phyloP scores from a whole-genome alignment of 805 yeast genomes.

The Kluyveromyces nonfermentans region DNA sequence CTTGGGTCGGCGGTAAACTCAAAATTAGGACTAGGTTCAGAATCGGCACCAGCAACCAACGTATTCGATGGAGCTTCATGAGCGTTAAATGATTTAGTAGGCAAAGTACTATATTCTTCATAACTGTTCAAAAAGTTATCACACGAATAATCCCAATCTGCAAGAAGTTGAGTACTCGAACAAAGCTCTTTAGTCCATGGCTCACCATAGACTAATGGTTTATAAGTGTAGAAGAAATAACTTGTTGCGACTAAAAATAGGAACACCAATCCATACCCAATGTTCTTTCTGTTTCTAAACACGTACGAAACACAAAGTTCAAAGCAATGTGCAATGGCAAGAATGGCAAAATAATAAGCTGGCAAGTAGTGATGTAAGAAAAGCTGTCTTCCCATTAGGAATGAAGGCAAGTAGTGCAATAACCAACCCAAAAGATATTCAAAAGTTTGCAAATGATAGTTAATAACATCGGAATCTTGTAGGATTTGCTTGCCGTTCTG shows the following conservation, averaged over 20 bases:
- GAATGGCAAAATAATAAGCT: constrained; percentile 77
- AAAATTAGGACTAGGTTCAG: constrained; percentile 4
- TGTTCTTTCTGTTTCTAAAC: constrained; percentile 33
- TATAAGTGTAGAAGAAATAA: constrained; percentile 48
- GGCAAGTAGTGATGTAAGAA: constrained; percentile 93
- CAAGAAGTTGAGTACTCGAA: constrained; percentile 44
- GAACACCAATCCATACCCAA: constrained; percentile 38
- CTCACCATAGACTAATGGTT: constrained; percentile 69
- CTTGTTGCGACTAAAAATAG: constrained; percentile 41
- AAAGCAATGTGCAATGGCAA: constrained; percentile 62
- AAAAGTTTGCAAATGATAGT: constrained; percentile 55
- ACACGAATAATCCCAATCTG: constrained; percentile 88
- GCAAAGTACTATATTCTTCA: constrained; percentile 19
- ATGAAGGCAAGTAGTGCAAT: constrained; percentile 65
- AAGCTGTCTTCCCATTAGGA: constrained; percentile 85
- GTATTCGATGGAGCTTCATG: constrained; percentile 6
- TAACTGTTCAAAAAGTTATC: constrained; percentile 34
- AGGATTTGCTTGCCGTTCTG: constrained; percentile 48
- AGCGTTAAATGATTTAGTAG: constrained; percentile 1
- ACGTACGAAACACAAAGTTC: constrained; percentile 42
- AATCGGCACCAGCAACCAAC: constrained; percentile 6
- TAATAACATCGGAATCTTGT: constrained; percentile 44
- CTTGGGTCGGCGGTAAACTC: constrained; percentile 1
- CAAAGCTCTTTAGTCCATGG: constrained; percentile 73
- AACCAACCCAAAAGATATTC: constrained; percentile 63